Evolutionary conservation across 805 yeast genomes (phyloP), one percentile per base, ranked within the genome.

Genomic region (Kregervanrija delftensis): DNA sequence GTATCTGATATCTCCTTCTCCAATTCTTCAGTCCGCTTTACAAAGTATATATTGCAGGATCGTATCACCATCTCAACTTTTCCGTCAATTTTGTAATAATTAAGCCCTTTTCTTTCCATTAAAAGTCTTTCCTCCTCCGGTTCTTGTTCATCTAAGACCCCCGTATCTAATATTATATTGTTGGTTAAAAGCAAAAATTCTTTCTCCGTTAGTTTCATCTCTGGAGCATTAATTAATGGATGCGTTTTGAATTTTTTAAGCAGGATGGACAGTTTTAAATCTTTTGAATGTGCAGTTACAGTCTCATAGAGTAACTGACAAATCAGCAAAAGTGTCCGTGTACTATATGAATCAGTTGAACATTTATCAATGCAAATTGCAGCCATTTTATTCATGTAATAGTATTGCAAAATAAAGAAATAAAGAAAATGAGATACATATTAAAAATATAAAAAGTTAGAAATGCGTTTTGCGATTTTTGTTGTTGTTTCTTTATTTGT

Each of bases 301-400:
- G 47, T 36, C 6, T 53, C 65, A 37, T 59, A 55, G 5, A 63
- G 45, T 17, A 52, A 42, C 46, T 64, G 68, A n/a, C 59, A 53
- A 3, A 64, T 49, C 10, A 64, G 56, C 30, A 64, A 53, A 30
- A 58, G 50, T 11, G 59, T 48, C 47, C 61, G 62, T 3, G 61
- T 58, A 1, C 64, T 54, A 49, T 60, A 61, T 3, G 42, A 37
- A 3, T 43, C 41, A 9, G 64, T 53, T 12, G 47, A 39, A 11
- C 52, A 48, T 36, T 42, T 49, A 32, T 52, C 43, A 28, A 48
- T 43, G n/a, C 28, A 5, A 14, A 12, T 34, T 30, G 32, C 28
- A 14, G 36, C 30, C 41, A 35, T 48, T 11, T 16, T 11, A 14
- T 22, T 6, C 28, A 6, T 6, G 28, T 22, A 22, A 22, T 22